Conservation (phyloP, 495 filamentous ascomycete genomes). For the Pyronema domesticum region DNA sequence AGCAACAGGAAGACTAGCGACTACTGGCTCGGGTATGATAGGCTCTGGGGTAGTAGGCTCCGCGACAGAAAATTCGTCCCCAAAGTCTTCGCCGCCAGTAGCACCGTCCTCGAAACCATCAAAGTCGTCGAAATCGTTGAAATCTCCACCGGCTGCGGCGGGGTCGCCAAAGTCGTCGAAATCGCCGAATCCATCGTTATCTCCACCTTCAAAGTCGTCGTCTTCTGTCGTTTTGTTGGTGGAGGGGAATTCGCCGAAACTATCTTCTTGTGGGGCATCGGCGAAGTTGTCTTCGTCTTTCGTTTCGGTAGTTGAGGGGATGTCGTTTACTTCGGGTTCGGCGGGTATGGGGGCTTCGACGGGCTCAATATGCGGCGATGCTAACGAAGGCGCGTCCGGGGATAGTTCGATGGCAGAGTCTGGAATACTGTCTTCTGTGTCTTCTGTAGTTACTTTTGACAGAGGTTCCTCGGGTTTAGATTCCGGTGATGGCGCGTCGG, state of each 20-base stretch:
- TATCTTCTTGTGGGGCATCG: background rate
- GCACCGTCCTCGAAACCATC: slow-evolving; percentile 70
- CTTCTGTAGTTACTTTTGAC: background rate
- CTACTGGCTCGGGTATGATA: slow-evolving; percentile 17
- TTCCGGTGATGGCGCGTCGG: no score
- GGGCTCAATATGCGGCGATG: background rate
- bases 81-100: slow-evolving; percentile 7
- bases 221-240: background rate
- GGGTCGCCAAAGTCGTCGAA: slow-evolving; percentile 44
- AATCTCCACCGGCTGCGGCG: slow-evolving; percentile 50
- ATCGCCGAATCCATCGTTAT: slow-evolving; percentile 43
- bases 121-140: slow-evolving; percentile 64
- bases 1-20: slow-evolving; percentile 15
- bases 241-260: background rate
- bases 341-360: background rate
- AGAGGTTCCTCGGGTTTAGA: no score
- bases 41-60: slow-evolving; percentile 30
- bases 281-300: background rate
- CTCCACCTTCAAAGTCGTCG: slow-evolving; percentile 13
- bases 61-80: slow-evolving; percentile 6
- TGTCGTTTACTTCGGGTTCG: background rate
- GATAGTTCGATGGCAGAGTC: background rate
- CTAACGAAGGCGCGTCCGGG: background rate
- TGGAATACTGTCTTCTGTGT: background rate
- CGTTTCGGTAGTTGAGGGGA: background rate